Conservation (phyloP, 768 basidiomycete genomes). For the Paxillus involutus region DNA sequence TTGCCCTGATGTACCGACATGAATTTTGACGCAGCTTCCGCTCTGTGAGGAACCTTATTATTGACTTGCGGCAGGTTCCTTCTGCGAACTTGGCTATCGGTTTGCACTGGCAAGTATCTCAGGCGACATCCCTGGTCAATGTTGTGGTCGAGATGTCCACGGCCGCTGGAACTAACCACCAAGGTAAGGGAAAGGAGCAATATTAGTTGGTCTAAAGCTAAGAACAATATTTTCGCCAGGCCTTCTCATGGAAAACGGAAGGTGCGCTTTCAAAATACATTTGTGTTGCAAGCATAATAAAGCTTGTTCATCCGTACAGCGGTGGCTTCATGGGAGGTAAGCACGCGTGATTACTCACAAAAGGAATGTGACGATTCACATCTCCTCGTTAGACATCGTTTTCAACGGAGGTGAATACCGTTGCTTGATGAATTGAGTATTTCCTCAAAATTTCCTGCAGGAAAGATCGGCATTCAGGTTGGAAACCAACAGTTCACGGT, state of each 20-base stretch:
- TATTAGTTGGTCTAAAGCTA: not conserved
- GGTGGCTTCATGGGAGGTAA: constrained; percentile 49
- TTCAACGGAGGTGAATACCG: constrained; percentile 38
- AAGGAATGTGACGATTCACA: not conserved
- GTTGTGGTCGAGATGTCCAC: constrained; percentile 68
- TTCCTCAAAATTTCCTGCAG: constrained; percentile 4
- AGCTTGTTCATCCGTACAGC: constrained; percentile 12
- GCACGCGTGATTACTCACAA: constrained; percentile 5
- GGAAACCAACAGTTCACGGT: constrained; percentile 52
- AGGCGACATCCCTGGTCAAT: constrained; percentile 71
- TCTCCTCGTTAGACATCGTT: constrained; percentile 30
- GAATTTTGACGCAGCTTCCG: constrained; percentile 45
- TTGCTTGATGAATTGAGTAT: not conserved
- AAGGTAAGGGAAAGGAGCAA: constrained; percentile 41
- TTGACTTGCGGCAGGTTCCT: constrained; percentile 53
- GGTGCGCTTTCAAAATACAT: too few species aligned
- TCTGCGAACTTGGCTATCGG: constrained; percentile 53
- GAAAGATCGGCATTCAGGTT: constrained; percentile 35
- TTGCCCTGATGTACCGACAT: not conserved
- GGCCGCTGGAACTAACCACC: constrained; percentile 55
- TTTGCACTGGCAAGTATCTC: constrained; percentile 79
- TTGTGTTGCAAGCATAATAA: not conserved
- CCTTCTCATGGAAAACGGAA: constrained; percentile 47
- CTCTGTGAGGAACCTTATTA: constrained; percentile 68
- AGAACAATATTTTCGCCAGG: constrained; percentile 23